These are phyloP conservation scores for Tuber melanosporum DNA, from an alignment of 495 filamentous ascomycete genomes.

Conservation along the genomic window DNA sequence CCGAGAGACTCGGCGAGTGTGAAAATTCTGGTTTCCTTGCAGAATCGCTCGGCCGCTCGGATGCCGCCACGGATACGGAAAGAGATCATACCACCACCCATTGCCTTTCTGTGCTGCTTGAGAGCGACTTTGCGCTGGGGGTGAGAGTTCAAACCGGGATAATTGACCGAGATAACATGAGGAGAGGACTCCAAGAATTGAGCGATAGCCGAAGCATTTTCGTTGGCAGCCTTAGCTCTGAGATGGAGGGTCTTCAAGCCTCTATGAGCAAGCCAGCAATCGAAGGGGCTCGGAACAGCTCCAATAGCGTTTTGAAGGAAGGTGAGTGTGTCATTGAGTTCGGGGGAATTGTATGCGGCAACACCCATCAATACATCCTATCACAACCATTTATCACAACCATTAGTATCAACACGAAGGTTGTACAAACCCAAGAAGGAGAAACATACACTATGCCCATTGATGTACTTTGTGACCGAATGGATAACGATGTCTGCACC, in stretches of 20 bases:
- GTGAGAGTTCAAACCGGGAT: constrained; percentile 83
- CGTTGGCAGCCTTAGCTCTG: constrained; percentile 72
- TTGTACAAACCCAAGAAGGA: neutral
- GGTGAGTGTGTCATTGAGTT: constrained; percentile 64
- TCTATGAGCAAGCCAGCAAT: constrained; percentile 98
- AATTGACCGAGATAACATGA: constrained; percentile 82
- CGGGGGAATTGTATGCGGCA: constrained; percentile 85
- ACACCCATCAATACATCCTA: constrained; percentile 97
- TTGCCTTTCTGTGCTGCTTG: constrained; percentile 85
- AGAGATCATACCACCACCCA: constrained; percentile 95
- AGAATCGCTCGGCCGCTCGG: constrained; percentile 82
- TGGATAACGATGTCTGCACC: constrained; percentile 98
- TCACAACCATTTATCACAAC: constrained; percentile 40
- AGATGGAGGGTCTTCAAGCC: constrained; percentile 96
- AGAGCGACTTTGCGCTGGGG: constrained; percentile 74
- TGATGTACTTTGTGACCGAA: constrained; percentile 99
- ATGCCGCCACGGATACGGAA: constrained; percentile 92
- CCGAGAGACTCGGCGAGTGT: constrained; percentile 89
- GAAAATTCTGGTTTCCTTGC: constrained; percentile 80
- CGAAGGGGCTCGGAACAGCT: constrained; percentile 87
- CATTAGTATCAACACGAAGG: constrained; percentile 29
- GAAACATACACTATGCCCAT: constrained; percentile 67
- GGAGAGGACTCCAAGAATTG: constrained; percentile 69
- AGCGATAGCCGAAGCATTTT: constrained; percentile 75
- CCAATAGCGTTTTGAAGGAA: constrained; percentile 98